phyloP scores from a whole-genome alignment of 2,329 filamentous ascomycete species.

The Waltergamsia citrina region DNA sequence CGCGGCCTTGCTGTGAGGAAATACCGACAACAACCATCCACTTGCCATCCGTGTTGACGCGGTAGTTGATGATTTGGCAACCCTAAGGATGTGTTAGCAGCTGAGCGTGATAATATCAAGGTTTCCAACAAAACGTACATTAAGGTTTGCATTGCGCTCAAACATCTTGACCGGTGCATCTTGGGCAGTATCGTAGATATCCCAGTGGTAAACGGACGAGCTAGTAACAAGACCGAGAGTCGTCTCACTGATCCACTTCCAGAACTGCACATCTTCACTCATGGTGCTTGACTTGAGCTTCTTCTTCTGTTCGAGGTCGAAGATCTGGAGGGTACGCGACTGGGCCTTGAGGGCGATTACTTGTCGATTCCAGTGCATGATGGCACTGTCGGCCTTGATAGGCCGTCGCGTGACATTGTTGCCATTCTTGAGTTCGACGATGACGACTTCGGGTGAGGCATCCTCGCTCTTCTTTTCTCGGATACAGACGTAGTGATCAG shows the following conservation, averaged over 20 bases:
- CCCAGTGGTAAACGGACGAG: conserved; percentile 91
- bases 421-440: conserved; percentile 93
- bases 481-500: conserved; percentile 91
- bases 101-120: background rate
- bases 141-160: conserved; percentile 84
- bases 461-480: conserved; percentile 85
- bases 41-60: conserved; percentile 88
- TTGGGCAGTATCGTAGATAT: conserved; percentile 81
- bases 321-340: conserved; percentile 91
- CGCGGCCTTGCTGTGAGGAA: conserved; percentile 82
- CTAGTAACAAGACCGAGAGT: conserved; percentile 87
- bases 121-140: conserved; percentile 51
- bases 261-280: conserved; percentile 96
- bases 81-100: conserved; percentile 42
- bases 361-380: conserved; percentile 97
- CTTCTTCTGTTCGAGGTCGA: conserved; percentile 84
- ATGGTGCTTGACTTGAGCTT: conserved; percentile 96
- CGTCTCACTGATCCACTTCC: conserved; percentile 96
- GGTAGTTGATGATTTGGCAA: conserved; percentile 99
- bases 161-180: conserved; percentile 81
- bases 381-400: conserved; percentile 98
- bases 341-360: conserved; percentile 96
- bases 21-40: conserved; percentile 99
- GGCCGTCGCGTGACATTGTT: conserved; percentile 91
- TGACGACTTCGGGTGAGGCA: conserved; percentile 86